phyloP scores from a whole-genome alignment of 2,329 filamentous ascomycete genomes.

The Penicillium digitatum region DNA sequence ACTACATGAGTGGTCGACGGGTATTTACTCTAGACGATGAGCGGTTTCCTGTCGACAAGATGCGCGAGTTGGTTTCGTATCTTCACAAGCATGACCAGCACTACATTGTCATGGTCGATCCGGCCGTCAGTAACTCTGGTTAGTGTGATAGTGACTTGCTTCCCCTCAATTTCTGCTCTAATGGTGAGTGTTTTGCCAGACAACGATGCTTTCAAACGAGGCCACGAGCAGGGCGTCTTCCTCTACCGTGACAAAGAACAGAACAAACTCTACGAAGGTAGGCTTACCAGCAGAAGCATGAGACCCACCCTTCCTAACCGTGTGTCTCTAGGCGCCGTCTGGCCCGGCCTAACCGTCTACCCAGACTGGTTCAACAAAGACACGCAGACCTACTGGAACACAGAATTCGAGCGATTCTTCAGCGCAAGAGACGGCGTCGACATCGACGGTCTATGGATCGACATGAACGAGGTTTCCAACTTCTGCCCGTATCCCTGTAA shows the following conservation, averaged over 20 bases:
- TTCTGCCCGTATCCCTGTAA: constrained; percentile 56
- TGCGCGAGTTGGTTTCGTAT: constrained; percentile 63
- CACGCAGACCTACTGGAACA: constrained; percentile 65
- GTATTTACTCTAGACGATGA: constrained; percentile 41
- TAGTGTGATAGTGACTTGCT: constrained; percentile 5
- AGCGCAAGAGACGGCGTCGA: constrained; percentile 61
- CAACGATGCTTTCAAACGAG: constrained; percentile 58
- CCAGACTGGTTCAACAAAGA: constrained; percentile 72
- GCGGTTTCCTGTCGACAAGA: constrained; percentile 41
- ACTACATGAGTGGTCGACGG: constrained; percentile 40
- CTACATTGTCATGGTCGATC: constrained; percentile 74
- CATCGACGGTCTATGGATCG: constrained; percentile 75
- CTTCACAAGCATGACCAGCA: constrained; percentile 65
- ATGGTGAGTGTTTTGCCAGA: constrained; percentile 27
- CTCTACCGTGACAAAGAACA: constrained; percentile 52
- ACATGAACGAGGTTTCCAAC: constrained; percentile 59
- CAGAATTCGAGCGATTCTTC: constrained; percentile 65
- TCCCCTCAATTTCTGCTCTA: not conserved
- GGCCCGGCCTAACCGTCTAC: constrained; percentile 69
- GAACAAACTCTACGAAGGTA: constrained; percentile 46
- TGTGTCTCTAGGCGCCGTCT: constrained; percentile 58
- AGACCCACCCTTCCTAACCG: not conserved
- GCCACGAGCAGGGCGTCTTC: constrained; percentile 55
- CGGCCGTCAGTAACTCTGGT: constrained; percentile 41
- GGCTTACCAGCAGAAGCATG: not conserved